A percentile compares a stretch with the other conserved stretches of the same genome.
Evolutionary conservation across 768 basidiomycete species (phyloP).

Genomic region (Psilocybe cyanescens): DNA sequence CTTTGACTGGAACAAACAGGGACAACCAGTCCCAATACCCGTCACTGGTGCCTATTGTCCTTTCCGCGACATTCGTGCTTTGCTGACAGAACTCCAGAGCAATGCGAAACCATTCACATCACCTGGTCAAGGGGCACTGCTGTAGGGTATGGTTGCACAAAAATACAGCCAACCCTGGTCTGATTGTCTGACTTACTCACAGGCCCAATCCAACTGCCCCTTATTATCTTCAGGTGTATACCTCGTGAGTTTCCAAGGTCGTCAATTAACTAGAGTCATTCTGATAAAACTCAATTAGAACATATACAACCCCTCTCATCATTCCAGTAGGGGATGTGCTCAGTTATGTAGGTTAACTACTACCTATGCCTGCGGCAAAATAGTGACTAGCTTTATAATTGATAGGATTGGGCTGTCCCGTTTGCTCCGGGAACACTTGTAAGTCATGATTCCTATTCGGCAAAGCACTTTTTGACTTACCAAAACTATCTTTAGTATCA

Average conservation of each 20-base stretch:
- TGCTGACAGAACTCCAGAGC: constrained; percentile 29
- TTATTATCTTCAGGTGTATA: constrained; percentile 63
- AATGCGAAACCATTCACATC: constrained; percentile 48
- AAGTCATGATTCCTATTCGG: constrained; percentile 12
- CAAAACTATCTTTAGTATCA: constrained; percentile 47
- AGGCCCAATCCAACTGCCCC: constrained; percentile 61
- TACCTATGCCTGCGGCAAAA: not conserved
- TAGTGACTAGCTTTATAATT: not conserved
- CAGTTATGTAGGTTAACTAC: constrained; percentile 44
- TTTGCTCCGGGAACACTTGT: constrained; percentile 62
- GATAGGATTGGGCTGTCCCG: constrained; percentile 61
- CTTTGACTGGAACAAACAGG: constrained; percentile 42
- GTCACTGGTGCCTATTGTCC: constrained; percentile 36
- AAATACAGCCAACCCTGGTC: not conserved
- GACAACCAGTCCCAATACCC: constrained; percentile 40
- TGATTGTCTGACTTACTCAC: not conserved
- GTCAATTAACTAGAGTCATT: not conserved
- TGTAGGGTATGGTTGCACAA: constrained; percentile 36
- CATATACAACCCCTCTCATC: constrained; percentile 54
- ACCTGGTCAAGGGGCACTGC: constrained; percentile 43
- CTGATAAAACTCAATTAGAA: constrained; percentile 30
- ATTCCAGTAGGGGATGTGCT: constrained; percentile 50
- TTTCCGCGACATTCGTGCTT: not conserved
- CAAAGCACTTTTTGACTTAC: not conserved
- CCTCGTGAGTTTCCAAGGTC: constrained; percentile 47